Conservation (phyloP, 1,139 yeast species). For the Pichia sp. region DNA sequence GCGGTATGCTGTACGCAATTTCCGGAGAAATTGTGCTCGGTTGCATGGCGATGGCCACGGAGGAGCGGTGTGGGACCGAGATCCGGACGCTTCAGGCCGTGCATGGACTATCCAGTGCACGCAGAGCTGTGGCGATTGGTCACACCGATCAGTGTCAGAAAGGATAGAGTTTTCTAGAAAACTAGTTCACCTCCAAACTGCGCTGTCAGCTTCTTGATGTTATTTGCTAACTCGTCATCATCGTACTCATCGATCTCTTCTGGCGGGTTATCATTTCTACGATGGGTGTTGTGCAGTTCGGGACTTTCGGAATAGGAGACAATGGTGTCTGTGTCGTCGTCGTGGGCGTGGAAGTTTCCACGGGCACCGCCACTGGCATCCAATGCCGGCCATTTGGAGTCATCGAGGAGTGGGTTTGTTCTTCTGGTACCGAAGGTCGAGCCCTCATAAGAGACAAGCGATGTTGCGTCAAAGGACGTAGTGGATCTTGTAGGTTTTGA, state of each 20-base stretch:
- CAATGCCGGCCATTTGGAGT: constrained; percentile 22
- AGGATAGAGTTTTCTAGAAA: constrained; percentile 10
- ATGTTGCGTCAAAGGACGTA: constrained; percentile 23
- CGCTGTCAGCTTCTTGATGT: constrained; percentile 19
- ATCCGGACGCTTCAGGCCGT: no score
- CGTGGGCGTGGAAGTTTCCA: not conserved
- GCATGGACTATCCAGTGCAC: no score
- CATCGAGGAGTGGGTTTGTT: not conserved
- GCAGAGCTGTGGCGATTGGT: no score
- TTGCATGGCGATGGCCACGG: no score
- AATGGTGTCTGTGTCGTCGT: constrained; percentile 14
- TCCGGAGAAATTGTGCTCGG: no score
- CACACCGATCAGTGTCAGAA: no score
- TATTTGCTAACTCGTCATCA: constrained; percentile 10
- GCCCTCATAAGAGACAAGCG: constrained; percentile 27
- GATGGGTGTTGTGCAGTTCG: not conserved
- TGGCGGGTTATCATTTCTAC: not conserved
- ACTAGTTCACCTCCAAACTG: constrained; percentile 20
- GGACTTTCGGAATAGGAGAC: constrained; percentile 11
- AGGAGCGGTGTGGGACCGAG: no score
- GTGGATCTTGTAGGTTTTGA: constrained; percentile 11
- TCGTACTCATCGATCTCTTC: not conserved
- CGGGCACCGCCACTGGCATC: constrained; percentile 8
- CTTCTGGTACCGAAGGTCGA: constrained; percentile 14
- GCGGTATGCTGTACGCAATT: not conserved